Base-by-base conservation (phyloP, 1,284 basidiomycete genomes). In the Meira miltonrushii region DNA sequence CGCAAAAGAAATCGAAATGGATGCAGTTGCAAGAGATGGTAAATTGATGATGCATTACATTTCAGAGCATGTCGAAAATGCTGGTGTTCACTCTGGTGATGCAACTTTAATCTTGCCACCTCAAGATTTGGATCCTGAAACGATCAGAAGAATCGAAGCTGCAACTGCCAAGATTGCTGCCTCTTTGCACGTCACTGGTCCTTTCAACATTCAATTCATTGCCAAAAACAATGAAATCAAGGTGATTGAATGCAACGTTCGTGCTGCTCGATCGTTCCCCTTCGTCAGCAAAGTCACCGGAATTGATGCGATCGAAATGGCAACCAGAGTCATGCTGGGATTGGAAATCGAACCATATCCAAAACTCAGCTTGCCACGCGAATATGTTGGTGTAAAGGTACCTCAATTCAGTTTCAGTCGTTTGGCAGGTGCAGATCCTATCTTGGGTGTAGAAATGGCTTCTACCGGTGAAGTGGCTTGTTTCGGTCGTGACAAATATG, bases 181-280 rank as follows among this genome's bases (percentile, higher is more conserved):
- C 23, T 59, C 70, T n/a, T 85, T 98, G 61, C 95, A 98, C 79
- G 92, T 98, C 55, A 97, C 94, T 3, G 95, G 94, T 25, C 95
- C 94, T 1, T 97, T 90, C 85, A 98, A 98, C 81, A 98, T 98
- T 78, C 95, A 98, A 82, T 96, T 98, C 82, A 96, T 98, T 73
- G 93, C 93, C 60, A 98, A 98, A 85, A 89, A 97, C 82, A 97
- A 97, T 82, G 94, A 97, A 80, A 97, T 97, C 84, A 96, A 98
- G 84, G 94, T 98, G 72, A 98, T 98, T 79, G 94, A 98, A 80
- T 98, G 94, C 82, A 98, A 98, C 80, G 83, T 98, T 41, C 91
- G 94, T 63, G 95, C 95, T 2, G 93, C 94, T 28, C 87, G 95
- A 61, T 97, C 94, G 1, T 97, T 96, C 87, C 94, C 95, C 57